phyloP scores from a whole-genome alignment of 2,329 filamentous ascomycete genomes.

The Penicillium sp. region DNA sequence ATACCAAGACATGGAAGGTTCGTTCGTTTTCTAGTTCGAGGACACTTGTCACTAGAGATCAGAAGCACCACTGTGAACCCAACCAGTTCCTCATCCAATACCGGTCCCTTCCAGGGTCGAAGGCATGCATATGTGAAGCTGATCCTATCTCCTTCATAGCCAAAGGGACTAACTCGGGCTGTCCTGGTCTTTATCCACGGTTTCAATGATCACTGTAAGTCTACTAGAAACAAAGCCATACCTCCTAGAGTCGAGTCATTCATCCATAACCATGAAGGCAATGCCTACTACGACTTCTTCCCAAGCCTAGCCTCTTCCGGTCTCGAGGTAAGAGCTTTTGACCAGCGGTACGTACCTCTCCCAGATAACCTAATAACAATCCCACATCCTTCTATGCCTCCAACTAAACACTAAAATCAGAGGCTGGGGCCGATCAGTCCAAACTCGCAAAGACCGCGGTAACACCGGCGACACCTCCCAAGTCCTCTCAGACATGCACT shows the following conservation, averaged over 20 bases:
- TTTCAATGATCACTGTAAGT: slow-evolving; percentile 71
- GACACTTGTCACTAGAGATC: background rate
- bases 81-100: background rate
- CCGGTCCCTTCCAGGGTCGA: too few relatives aligned
- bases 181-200: slow-evolving; percentile 81
- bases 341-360: slow-evolving; percentile 57
- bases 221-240: background rate
- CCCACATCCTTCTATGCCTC: too few relatives aligned
- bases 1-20: slow-evolving; percentile 60
- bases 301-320: slow-evolving; percentile 62
- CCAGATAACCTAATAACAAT: background rate
- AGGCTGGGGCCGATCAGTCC: slow-evolving; percentile 77
- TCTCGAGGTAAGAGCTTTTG: slow-evolving; percentile 72
- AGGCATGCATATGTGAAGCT: background rate
- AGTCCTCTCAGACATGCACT: slow-evolving; percentile 73
- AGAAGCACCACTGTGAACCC: background rate
- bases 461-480: slow-evolving; percentile 67
- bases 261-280: slow-evolving; percentile 43
- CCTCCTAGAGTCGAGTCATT: background rate
- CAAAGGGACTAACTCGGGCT: slow-evolving; percentile 49
- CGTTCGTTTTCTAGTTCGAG: slow-evolving; percentile 23
- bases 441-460: slow-evolving; percentile 59
- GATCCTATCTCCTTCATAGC: background rate
- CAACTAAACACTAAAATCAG: slow-evolving; percentile 22
- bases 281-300: slow-evolving; percentile 73